Base-by-base conservation (phyloP, 192 early-diverging fungal species). In the Coemansia sp. region DNA sequence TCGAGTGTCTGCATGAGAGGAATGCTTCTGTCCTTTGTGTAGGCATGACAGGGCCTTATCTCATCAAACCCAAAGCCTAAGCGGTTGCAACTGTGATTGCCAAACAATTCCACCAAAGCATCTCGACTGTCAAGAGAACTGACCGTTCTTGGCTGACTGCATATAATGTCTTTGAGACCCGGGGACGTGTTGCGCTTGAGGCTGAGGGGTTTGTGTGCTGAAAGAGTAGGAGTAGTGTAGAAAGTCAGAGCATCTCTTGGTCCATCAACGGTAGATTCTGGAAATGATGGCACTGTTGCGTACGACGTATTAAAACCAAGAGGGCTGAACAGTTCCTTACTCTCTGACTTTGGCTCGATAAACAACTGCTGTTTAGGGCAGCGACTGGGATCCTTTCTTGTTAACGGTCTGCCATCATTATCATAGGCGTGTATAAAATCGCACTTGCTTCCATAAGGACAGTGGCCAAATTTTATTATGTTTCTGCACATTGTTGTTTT, bases 391-490 rank as follows among this genome's bases (percentile, higher is more conserved):
- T 22, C 22, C 8, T 54, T 20, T 32, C 32, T 32, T 4, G 51
- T 10, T 7, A 7, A 50, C 9, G 51, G 51, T 10, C 25, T 25
- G 22, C 32, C 32, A 32, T 54, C 39, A 38, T 59, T 4, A 16
- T 59, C 7, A 16, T 41, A 17, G n/a, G 14, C 32, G 45, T 83
- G 81, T n/a, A 67, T 60, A 71, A 72, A 83, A 59, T 77, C 76
- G 60, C 81, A 83, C 40, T 77, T 74, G 17, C 25, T 20, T 39
- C 69, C 78, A 19, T 77, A 82, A 1, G 80, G 65, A 25, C 80
- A 77, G 10, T 19, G 22, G 0, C 41, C 59, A 7, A 63, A 56
- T 10, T 65, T 53, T 2, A 25, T 51, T 16, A 74, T 70, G 46
- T 74, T 82, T 41, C 63, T 70, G 59, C 80, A 82, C 14, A 61